phyloP scores from a whole-genome alignment of 1,284 basidiomycete species.

The Leccinum subatratum region DNA sequence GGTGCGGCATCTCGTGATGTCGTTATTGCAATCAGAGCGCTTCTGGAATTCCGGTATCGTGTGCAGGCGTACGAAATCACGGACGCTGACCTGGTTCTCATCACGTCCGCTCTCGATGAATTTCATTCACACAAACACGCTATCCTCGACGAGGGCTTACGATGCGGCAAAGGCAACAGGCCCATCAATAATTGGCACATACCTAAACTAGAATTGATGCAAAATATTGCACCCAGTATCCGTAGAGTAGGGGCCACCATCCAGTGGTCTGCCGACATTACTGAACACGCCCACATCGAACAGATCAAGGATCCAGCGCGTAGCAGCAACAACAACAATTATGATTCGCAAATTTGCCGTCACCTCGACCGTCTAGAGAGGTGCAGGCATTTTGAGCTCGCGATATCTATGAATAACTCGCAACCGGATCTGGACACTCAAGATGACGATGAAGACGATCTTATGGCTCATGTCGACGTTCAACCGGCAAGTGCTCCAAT shows the following conservation, averaged over 20 bases:
- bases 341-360: neutral
- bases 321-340: neutral
- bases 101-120: neutral
- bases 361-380: neutral
- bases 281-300: neutral
- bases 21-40: constrained; percentile 1
- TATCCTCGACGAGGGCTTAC: neutral
- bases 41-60: constrained; percentile 1
- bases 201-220: neutral
- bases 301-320: neutral
- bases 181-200: neutral
- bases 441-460: neutral
- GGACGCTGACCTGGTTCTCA: neutral
- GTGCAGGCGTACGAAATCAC: neutral
- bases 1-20: neutral
- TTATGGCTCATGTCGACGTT: neutral
- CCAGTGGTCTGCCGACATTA: neutral
- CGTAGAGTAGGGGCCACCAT: neutral
- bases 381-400: neutral
- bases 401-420: neutral
- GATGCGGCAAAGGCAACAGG: neutral
- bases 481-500: neutral
- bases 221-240: neutral
- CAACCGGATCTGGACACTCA: neutral
- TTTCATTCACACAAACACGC: neutral